Conservation (phyloP, 352 stramenopile species). For the Pythium dissotocum region DNA sequence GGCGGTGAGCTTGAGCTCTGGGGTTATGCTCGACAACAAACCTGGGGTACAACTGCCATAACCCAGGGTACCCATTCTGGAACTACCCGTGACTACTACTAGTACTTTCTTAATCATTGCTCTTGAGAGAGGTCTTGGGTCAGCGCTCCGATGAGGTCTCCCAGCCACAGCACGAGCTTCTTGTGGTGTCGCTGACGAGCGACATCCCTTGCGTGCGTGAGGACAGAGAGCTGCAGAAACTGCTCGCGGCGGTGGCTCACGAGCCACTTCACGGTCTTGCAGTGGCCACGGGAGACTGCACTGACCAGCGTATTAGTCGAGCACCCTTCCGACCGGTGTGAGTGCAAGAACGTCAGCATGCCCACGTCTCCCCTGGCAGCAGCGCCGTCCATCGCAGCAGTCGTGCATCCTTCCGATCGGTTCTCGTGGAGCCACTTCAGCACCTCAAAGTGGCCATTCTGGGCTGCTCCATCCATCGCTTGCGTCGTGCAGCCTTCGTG, state of each 20-base stretch:
- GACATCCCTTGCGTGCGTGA: too few relatives aligned
- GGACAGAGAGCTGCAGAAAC: too few relatives aligned
- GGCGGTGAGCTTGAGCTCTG: conserved; percentile 3
- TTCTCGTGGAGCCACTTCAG: conserved; percentile 25
- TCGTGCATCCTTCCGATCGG: too few relatives aligned
- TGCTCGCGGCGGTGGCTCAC: conserved; percentile 1
- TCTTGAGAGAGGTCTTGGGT: too few relatives aligned
- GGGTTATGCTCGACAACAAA: conserved; percentile 2
- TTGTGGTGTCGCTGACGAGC: too few relatives aligned
- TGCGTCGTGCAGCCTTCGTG: too few relatives aligned
- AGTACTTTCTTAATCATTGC: too few relatives aligned
- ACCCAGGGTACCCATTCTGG: background rate
- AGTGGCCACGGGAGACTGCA: conserved; percentile 6
- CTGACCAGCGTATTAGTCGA: conserved; percentile 7
- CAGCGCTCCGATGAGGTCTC: too few relatives aligned
- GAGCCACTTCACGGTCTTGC: conserved; percentile 13
- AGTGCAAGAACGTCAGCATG: conserved; percentile 21
- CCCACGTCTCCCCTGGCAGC: conserved; percentile 17
- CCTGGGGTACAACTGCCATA: conserved; percentile 12
- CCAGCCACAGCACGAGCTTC: too few relatives aligned
- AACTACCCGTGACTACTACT: too few relatives aligned
- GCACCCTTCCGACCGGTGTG: conserved; percentile 24
- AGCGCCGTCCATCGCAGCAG: conserved; percentile 22
- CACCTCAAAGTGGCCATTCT: conserved; percentile 25
- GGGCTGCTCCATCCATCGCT: conserved; percentile 29